These are phyloP conservation scores for Dryadomyces sulphureus DNA, from an alignment of 2,329 filamentous ascomycete species.

Conservation along the genomic window DNA sequence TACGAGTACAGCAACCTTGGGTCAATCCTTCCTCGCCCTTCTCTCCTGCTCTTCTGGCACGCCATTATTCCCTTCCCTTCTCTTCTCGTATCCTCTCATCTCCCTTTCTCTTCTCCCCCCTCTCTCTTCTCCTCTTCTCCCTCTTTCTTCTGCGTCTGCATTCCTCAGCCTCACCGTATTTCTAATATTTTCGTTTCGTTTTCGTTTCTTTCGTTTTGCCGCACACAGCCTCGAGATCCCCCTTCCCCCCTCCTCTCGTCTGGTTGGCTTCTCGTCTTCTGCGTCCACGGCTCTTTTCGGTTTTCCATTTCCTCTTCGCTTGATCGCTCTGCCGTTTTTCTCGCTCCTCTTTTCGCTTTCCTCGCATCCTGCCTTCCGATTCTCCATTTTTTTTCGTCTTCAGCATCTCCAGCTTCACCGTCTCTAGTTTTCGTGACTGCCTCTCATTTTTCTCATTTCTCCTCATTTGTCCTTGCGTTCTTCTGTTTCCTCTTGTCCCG, in stretches of 20 bases:
- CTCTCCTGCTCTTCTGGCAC: neutral
- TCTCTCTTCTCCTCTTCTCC: neutral
- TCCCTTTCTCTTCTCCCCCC: neutral
- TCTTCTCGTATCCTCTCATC: conserved; percentile 1
- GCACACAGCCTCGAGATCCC: neutral
- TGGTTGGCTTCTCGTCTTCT: neutral
- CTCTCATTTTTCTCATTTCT: neutral
- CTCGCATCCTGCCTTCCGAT: neutral
- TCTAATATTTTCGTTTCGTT: conserved; percentile 1
- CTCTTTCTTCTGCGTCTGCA: neutral
- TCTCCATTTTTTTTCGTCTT: neutral
- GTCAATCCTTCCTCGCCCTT: neutral
- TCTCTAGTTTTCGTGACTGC: neutral
- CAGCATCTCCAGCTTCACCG: neutral
- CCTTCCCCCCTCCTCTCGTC: neutral
- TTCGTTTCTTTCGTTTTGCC: neutral
- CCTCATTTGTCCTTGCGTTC: neutral
- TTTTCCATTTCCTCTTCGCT: neutral
- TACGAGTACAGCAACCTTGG: neutral
- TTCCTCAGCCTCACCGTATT: conserved; percentile 5
- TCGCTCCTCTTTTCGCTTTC: neutral
- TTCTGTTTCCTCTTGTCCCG: too few relatives aligned
- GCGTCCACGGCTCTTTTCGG: neutral
- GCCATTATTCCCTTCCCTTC: neutral
- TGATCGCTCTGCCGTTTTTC: neutral